Percentiles rank a stretch among this genome's conserved stretches.
Conservation (phyloP, 805 yeast species). For the Hanseniaspora mollemarum region DNA sequence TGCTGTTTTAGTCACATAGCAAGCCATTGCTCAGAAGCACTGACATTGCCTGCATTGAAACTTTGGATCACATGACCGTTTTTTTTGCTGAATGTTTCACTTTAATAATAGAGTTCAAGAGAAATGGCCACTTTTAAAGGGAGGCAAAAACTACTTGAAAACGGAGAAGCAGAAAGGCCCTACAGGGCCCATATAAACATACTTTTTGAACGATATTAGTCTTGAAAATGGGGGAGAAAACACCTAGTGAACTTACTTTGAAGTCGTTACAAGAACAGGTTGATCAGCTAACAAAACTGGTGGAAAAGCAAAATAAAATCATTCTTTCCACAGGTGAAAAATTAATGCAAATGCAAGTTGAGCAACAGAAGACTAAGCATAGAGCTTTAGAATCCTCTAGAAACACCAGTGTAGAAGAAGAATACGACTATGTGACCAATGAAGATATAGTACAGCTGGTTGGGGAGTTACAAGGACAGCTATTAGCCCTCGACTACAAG, state of each 20-base stretch:
- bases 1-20: no score
- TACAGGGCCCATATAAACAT: no score
- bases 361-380: conserved; percentile 37
- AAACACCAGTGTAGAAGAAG: conserved; percentile 27
- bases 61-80: no score
- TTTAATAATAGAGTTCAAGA: no score
- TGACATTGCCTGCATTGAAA: no score
- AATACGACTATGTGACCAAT: conserved; percentile 57
- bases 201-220: no score
- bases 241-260: conserved; percentile 11
- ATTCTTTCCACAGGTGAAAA: conserved; percentile 72
- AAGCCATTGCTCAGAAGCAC: no score
- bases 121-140: no score
- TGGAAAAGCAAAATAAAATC: conserved; percentile 53
- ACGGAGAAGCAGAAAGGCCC: no score
- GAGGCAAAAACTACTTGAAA: no score
- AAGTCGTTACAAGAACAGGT: conserved; percentile 35
- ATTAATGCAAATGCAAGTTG: conserved; percentile 56
- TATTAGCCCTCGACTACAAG: conserved; percentile 67
- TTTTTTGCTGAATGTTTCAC: no score
- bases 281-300: conserved; percentile 39
- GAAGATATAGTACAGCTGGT: conserved; percentile 81
- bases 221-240: no score
- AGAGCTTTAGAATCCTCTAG: conserved; percentile 18
- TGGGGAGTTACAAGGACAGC: conserved; percentile 79